Percentiles rank a stretch among this genome's conserved stretches.
phyloP scores from a whole-genome alignment of 2,329 filamentous ascomycete genomes.

The Rutstroemia sydowiana region DNA sequence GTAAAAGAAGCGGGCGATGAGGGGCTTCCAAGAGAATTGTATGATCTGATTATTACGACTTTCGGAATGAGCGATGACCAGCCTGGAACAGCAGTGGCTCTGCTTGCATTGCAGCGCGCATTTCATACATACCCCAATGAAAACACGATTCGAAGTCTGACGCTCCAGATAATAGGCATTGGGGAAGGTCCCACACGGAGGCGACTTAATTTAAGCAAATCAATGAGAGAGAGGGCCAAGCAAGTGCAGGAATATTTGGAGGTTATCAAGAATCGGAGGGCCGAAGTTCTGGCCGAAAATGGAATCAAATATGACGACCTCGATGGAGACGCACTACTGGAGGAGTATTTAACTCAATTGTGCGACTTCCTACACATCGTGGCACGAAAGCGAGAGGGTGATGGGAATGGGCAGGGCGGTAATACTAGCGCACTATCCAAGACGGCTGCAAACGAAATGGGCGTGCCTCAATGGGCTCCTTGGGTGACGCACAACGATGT shows the following conservation, averaged over 20 bases:
- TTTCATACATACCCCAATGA: conserved; percentile 41
- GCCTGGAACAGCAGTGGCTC: conserved; percentile 40
- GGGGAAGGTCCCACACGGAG: conserved; percentile 27
- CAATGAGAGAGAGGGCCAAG: conserved; percentile 37
- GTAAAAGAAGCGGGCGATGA: conserved; percentile 32
- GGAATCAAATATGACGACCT: conserved; percentile 26
- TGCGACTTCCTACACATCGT: conserved; percentile 25
- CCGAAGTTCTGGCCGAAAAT: conserved; percentile 19
- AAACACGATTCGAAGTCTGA: conserved; percentile 39
- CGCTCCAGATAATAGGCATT: conserved; percentile 41
- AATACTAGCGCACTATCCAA: conserved; percentile 7
- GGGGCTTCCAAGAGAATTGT: conserved; percentile 40
- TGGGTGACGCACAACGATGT: conserved; percentile 9
- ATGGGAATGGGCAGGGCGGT: not conserved
- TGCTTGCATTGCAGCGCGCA: conserved; percentile 36
- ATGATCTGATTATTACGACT: conserved; percentile 43
- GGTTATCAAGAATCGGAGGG: conserved; percentile 31
- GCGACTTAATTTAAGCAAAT: conserved; percentile 31
- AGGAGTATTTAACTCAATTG: conserved; percentile 27
- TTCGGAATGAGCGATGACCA: conserved; percentile 44
- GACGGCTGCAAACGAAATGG: conserved; percentile 19
- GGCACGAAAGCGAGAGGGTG: conserved; percentile 2
- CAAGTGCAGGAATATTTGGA: conserved; percentile 38
- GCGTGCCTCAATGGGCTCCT: conserved; percentile 19
- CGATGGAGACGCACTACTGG: conserved; percentile 20